These are phyloP conservation scores for Ophiostoma sp. DNA, from an alignment of 2,329 filamentous ascomycete genomes.

Conservation along the genomic window DNA sequence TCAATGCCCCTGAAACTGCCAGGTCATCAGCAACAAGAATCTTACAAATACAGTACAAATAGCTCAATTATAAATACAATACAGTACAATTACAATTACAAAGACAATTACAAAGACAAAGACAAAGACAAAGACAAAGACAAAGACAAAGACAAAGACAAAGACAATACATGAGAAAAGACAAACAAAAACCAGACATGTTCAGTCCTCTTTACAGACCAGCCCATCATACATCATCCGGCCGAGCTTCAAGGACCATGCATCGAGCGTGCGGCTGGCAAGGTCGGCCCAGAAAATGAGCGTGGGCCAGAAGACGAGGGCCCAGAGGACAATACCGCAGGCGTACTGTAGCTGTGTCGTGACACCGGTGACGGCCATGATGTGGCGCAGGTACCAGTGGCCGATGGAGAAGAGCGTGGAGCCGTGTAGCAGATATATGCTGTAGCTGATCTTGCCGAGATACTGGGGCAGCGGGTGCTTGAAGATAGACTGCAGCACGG, in stretches of 20 bases:
- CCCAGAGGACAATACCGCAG: conserved; percentile 43
- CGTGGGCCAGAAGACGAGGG: conserved; percentile 43
- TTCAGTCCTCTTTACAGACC: not conserved
- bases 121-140: not conserved
- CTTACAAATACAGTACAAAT: too few species aligned
- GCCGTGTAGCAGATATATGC: conserved; percentile 57
- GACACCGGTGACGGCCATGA: conserved; percentile 39
- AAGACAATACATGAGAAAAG: not conserved
- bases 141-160: not conserved
- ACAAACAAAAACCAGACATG: not conserved
- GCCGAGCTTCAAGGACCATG: conserved; percentile 50
- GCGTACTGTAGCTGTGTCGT: conserved; percentile 42
- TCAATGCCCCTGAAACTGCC: too few species aligned
- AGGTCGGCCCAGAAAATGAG: conserved; percentile 52
- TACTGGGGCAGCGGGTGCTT: conserved; percentile 37
- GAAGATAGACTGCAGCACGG: conserved; percentile 30
- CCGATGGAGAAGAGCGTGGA: conserved; percentile 49
- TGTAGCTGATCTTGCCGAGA: conserved; percentile 55
- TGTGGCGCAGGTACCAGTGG: conserved; percentile 31
- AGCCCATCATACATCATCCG: conserved; percentile 46
- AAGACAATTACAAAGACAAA: not conserved
- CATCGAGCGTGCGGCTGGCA: conserved; percentile 52
- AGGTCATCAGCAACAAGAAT: too few species aligned
- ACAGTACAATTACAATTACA: not conserved
- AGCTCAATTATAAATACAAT: not conserved